Conservation (phyloP, 2,329 filamentous ascomycete species). For the Pseudogymnoascus sp. region DNA sequence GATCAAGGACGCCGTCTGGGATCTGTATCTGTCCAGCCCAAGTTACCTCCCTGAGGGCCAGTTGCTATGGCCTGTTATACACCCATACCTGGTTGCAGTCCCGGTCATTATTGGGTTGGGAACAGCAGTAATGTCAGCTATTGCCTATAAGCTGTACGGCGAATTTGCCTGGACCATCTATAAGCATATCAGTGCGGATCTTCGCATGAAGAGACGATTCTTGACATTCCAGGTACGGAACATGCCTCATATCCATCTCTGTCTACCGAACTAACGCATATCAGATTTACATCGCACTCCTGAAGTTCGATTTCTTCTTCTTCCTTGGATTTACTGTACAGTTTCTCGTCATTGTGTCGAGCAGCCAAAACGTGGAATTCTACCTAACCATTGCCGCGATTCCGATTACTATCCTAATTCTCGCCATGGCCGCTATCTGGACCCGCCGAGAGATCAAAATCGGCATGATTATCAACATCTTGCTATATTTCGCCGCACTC, state of each 20-base stretch:
- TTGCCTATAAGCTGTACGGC: slow-evolving; percentile 93
- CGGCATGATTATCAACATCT: slow-evolving; percentile 72
- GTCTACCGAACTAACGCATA: slow-evolving; percentile 3
- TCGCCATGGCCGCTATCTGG: slow-evolving; percentile 77
- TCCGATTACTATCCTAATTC: slow-evolving; percentile 81
- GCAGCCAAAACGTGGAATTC: slow-evolving; percentile 64
- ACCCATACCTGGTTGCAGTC: slow-evolving; percentile 75
- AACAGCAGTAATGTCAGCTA: slow-evolving; percentile 64
- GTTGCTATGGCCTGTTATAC: slow-evolving; percentile 61
- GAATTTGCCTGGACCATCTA: slow-evolving; percentile 99
- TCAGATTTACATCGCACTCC: slow-evolving; percentile 91
- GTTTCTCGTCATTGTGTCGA: slow-evolving; percentile 85
- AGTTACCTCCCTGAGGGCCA: slow-evolving; percentile 25
- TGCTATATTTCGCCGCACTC: slow-evolving; percentile 81
- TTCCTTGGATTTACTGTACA: slow-evolving; percentile 98
- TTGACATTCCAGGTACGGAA: slow-evolving; percentile 80
- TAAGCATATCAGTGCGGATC: slow-evolving; percentile 96
- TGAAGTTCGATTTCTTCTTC: slow-evolving; percentile 99
- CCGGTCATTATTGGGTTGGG: slow-evolving; percentile 74
- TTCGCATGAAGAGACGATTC: slow-evolving; percentile 94
- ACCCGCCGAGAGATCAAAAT: slow-evolving; percentile 73
- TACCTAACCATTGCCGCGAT: slow-evolving; percentile 83
- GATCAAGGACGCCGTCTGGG: slow-evolving; percentile 64
- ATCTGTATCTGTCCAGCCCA: slow-evolving; percentile 43
- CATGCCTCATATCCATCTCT: background rate